Evolutionary conservation across 148 eudicot species (phyloP).

Genomic region (Spergularia bocconei): DNA sequence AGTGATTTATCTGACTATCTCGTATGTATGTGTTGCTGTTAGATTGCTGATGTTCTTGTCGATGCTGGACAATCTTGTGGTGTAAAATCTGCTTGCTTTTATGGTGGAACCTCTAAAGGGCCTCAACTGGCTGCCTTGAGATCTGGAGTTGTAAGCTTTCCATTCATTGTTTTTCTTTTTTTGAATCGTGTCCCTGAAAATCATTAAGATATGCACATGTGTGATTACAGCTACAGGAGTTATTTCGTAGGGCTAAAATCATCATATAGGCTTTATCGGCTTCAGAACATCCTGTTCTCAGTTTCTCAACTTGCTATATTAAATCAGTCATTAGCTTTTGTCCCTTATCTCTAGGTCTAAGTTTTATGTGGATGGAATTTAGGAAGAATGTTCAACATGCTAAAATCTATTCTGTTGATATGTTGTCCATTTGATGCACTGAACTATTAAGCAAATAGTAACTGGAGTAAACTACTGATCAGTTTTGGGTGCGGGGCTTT

Average conservation of each 20-base stretch:
- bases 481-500: background rate
- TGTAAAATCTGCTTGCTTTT: slow-evolving; percentile 66
- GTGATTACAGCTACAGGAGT: too few species aligned
- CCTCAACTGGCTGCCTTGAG: slow-evolving; percentile 74
- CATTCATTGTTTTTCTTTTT: background rate
- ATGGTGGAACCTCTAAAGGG: slow-evolving; percentile 95
- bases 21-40: slow-evolving; percentile 25
- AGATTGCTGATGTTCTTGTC: slow-evolving; percentile 86
- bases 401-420: background rate
- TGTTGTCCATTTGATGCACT: background rate
- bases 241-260: background rate
- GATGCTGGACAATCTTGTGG: slow-evolving; percentile 85
- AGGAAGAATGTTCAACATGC: background rate
- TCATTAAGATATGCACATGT: too few species aligned
- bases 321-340: background rate
- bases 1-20: background rate
- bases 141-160: slow-evolving; percentile 80
- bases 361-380: background rate
- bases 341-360: background rate
- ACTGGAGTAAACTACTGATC: background rate
- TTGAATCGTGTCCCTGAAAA: background rate
- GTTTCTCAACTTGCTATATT: background rate
- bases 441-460: background rate
- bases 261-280: background rate
- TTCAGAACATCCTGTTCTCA: background rate